Conservation (phyloP, 192 early-diverging fungal species). For the Chytriomyces sp. region DNA sequence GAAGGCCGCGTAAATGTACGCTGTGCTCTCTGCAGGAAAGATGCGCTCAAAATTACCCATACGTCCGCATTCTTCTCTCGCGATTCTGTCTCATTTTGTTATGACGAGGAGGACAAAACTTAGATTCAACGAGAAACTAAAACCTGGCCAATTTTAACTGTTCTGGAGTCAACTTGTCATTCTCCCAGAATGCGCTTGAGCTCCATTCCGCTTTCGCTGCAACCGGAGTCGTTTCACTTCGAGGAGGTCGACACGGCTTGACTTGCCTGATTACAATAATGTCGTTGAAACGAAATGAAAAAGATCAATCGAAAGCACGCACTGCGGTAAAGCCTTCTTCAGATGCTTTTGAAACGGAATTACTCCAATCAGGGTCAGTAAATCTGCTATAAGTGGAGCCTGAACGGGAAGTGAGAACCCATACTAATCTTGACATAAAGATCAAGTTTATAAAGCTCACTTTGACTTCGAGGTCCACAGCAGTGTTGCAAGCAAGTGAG, state of each 20-base stretch:
- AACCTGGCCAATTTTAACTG: conserved; percentile 15
- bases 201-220: conserved; percentile 27
- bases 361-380: conserved; percentile 33
- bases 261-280: conserved; percentile 2
- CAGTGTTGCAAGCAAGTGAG: conserved; percentile 32
- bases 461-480: conserved; percentile 43
- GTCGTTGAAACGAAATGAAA: not conserved
- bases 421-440: not conserved
- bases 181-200: conserved; percentile 2
- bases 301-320: not conserved
- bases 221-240: conserved; percentile 5
- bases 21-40: conserved; percentile 25
- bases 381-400: conserved; percentile 23
- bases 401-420: not conserved
- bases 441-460: conserved; percentile 24
- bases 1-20: conserved; percentile 22
- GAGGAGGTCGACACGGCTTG: conserved; percentile 25
- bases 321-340: not conserved
- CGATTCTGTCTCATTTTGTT: not conserved
- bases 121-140: too few species aligned
- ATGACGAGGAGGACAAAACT: not conserved
- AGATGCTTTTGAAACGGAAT: conserved; percentile 25
- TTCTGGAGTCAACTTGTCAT: conserved; percentile 17
- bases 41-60: conserved; percentile 15
- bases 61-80: conserved; percentile 29